Conservation (phyloP, 2,329 filamentous ascomycete genomes). For the Cordyceps sp. region DNA sequence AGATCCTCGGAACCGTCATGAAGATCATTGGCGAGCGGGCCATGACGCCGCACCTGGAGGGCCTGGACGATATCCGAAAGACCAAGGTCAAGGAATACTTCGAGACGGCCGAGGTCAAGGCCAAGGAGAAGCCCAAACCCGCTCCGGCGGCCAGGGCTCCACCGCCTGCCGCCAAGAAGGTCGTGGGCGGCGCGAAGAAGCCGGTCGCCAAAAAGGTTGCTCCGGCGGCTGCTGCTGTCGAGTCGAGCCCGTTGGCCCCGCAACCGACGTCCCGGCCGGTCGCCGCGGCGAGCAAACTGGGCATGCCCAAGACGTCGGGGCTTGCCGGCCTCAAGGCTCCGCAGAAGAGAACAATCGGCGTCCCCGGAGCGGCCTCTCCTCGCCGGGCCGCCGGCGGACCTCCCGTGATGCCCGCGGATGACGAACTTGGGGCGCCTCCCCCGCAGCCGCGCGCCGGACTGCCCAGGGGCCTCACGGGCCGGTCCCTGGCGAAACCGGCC, state of each 20-base stretch:
- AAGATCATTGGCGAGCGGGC: conserved; percentile 95
- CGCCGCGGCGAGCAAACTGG: conserved; percentile 31
- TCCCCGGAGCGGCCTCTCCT: conserved; percentile 34
- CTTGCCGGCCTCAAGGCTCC: conserved; percentile 43
- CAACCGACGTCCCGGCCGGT: conserved; percentile 37
- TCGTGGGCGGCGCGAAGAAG: conserved; percentile 24
- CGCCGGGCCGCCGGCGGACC: conserved; percentile 30
- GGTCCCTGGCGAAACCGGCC: conserved; percentile 66
- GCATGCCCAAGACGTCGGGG: conserved; percentile 34
- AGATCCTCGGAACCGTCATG: conserved; percentile 88
- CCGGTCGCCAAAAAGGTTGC: conserved; percentile 27
- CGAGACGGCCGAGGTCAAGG: conserved; percentile 38
- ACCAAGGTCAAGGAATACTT: conserved; percentile 89
- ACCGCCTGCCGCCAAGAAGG: conserved; percentile 28
- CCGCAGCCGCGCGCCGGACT: conserved; percentile 46
- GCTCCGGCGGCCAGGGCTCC: conserved; percentile 41
- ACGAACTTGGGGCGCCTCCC: conserved; percentile 40
- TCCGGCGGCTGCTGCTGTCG: conserved; percentile 24
- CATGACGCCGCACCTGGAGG: conserved; percentile 85
- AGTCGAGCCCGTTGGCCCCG: conserved; percentile 37
- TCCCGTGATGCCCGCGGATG: conserved; percentile 35
- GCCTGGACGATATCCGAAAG: conserved; percentile 88
- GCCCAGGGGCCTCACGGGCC: conserved; percentile 66
- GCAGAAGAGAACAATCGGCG: conserved; percentile 34
- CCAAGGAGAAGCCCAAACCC: conserved; percentile 62